Percentiles rank a stretch among this genome's conserved stretches.
Evolutionary conservation across 129 eudicot genomes (phyloP).

Genomic region (Kitagawia praeruptora): DNA sequence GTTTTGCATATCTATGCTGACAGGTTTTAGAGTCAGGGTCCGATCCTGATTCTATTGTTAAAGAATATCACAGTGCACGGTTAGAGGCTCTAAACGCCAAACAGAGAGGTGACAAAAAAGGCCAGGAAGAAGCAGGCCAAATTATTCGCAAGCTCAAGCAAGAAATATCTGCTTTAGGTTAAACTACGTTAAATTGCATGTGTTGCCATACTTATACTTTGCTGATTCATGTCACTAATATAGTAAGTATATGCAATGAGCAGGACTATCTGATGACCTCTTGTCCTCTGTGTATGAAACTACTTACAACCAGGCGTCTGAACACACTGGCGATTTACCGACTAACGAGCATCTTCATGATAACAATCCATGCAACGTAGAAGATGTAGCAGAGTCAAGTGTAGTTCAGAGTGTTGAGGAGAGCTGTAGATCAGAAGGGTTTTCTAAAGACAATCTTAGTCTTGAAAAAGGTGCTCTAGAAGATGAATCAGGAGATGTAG

Average conservation of each 20-base stretch:
- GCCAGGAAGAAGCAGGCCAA: conserved; percentile 74
- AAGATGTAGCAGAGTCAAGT: conserved; percentile 21
- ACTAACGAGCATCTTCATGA: conserved; percentile 21
- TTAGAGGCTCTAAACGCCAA: conserved; percentile 72
- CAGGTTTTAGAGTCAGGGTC: conserved; percentile 50
- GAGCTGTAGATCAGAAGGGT: conserved; percentile 16
- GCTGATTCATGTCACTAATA: conserved; percentile 4
- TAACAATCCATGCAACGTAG: conserved; percentile 18
- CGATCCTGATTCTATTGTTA: conserved; percentile 49
- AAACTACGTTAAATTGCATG: conserved; percentile 41
- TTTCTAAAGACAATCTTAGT: conserved; percentile 22
- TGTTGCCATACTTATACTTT: conserved; percentile 3
- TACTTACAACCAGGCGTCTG: conserved; percentile 23
- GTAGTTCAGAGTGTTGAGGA: conserved; percentile 17
- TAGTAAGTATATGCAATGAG: conserved; percentile 12
- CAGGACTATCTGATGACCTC: conserved; percentile 72
- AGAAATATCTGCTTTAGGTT: conserved; percentile 89
- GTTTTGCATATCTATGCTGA: neutral
- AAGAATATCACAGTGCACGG: conserved; percentile 74
- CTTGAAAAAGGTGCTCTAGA: conserved; percentile 33
- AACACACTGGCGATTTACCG: conserved; percentile 22
- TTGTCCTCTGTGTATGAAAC: conserved; percentile 50
- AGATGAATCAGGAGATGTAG: conserved; percentile 61
- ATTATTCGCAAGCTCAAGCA: conserved; percentile 82
- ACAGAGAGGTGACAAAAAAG: conserved; percentile 64